Percentiles rank a stretch among this genome's conserved stretches.
phyloP scores from a whole-genome alignment of 148 eudicot species.

The Rhododendron vialii region DNA sequence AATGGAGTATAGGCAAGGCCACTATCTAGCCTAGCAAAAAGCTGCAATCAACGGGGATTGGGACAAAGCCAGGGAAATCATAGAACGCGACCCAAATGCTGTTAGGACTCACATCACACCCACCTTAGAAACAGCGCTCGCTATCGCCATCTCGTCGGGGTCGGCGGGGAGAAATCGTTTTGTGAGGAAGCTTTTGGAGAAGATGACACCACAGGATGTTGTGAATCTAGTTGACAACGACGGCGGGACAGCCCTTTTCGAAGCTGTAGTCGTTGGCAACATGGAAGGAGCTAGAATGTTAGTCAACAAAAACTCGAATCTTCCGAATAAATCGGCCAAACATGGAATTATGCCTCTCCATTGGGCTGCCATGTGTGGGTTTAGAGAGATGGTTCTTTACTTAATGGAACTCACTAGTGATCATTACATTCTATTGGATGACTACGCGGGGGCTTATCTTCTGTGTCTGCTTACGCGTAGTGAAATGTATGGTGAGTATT shows the following conservation, averaged over 20 bases:
- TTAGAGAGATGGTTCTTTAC: no score
- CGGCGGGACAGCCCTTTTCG: not conserved
- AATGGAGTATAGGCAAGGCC: no score
- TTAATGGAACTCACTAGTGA: no score
- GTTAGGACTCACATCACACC: no score
- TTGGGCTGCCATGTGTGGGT: not conserved
- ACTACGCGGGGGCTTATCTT: not conserved
- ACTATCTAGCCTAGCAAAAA: no score
- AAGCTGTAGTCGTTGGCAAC: not conserved
- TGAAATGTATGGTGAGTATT: not conserved
- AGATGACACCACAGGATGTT: not conserved
- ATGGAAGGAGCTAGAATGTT: conserved; percentile 8
- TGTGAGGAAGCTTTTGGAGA: not conserved
- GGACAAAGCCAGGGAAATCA: no score
- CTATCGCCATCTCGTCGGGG: no score
- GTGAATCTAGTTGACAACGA: not conserved
- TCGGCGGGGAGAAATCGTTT: not conserved
- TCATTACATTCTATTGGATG: no score
- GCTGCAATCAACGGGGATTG: no score
- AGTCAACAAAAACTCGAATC: not conserved
- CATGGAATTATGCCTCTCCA: rapidly evolving
- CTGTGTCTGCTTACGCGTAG: not conserved
- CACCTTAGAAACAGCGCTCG: no score
- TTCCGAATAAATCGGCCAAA: not conserved
- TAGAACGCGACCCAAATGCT: no score